Percentiles rank a stretch among this genome's conserved stretches.
These are phyloP conservation scores for Saturnispora quitensis DNA, from an alignment of 805 yeast genomes.

Conservation along the genomic window DNA sequence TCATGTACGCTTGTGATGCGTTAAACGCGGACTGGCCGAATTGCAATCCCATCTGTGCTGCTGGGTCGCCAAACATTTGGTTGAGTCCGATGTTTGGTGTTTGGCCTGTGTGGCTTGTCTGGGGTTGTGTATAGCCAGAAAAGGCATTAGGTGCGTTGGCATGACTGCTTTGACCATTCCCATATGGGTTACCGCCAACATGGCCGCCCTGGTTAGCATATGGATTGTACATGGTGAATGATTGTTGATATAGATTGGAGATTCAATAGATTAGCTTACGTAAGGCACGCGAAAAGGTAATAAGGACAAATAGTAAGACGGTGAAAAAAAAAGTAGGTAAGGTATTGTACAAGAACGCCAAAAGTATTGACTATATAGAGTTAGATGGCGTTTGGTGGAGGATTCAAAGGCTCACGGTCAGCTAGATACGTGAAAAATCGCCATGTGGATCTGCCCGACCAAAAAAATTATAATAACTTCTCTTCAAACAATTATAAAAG, in stretches of 20 bases:
- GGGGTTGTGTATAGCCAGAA: neutral
- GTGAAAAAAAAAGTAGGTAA: neutral
- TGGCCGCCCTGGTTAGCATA: neutral
- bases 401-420: slow-evolving; percentile 18
- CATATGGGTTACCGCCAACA: neutral
- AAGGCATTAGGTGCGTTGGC: neutral
- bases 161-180: neutral
- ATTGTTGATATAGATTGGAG: neutral
- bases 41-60: slow-evolving; percentile 78
- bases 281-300: slow-evolving; percentile 3
- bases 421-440: slow-evolving; percentile 23
- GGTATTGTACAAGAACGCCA: neutral
- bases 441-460: neutral
- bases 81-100: slow-evolving; percentile 20
- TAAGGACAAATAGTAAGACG: neutral
- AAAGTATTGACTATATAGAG: neutral
- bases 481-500: slow-evolving; percentile 6
- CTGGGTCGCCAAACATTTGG: slow-evolving; percentile 44
- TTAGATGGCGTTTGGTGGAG: slow-evolving; percentile 14
- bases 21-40: slow-evolving; percentile 79
- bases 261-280: neutral
- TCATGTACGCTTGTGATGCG: slow-evolving; percentile 72
- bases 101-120: slow-evolving; percentile 11
- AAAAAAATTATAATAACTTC: slow-evolving; percentile 16
- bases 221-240: slow-evolving; percentile 2